These are phyloP conservation scores for Camellia granthamiana DNA, from an alignment of 148 eudicot genomes.

Conservation along the genomic window DNA sequence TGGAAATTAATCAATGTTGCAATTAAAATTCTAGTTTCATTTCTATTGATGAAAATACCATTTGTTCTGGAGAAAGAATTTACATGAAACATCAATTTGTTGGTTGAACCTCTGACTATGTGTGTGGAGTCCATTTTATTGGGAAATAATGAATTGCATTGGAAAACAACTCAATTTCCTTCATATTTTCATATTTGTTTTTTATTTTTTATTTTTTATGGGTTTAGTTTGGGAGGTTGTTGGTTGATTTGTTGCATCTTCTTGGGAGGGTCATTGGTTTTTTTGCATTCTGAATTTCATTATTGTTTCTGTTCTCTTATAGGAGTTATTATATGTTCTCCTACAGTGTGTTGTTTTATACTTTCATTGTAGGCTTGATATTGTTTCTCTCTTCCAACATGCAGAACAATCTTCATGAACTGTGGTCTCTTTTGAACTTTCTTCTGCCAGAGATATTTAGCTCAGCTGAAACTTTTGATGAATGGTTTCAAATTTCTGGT, in stretches of 20 bases:
- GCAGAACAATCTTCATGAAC: slow-evolving; percentile 99
- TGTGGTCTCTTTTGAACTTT: slow-evolving; percentile 96
- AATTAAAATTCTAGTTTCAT: background rate
- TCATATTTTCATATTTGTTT: background rate
- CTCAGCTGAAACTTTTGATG: slow-evolving; percentile 96
- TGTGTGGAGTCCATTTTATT: too few species aligned
- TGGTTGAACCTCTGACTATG: too few species aligned
- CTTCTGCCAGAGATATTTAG: slow-evolving; percentile 97
- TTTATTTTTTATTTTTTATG: background rate
- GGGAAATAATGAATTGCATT: too few species aligned
- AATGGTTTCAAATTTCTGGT: slow-evolving; percentile 98
- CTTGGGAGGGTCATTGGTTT: background rate
- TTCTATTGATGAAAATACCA: background rate
- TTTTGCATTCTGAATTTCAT: background rate
- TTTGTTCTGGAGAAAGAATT: background rate
- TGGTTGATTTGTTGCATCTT: background rate
- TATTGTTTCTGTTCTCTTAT: background rate
- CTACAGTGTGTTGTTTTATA: background rate
- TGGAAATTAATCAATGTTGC: background rate
- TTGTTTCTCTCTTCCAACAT: slow-evolving; percentile 20
- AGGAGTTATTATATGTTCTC: background rate
- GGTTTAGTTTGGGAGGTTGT: background rate
- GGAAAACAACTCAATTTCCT: too few species aligned
- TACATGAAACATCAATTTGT: background rate
- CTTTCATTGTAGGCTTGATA: background rate